Evolutionary conservation across 345 rosid genomes (phyloP).

Genomic region (Orychophragmus violaceus): DNA sequence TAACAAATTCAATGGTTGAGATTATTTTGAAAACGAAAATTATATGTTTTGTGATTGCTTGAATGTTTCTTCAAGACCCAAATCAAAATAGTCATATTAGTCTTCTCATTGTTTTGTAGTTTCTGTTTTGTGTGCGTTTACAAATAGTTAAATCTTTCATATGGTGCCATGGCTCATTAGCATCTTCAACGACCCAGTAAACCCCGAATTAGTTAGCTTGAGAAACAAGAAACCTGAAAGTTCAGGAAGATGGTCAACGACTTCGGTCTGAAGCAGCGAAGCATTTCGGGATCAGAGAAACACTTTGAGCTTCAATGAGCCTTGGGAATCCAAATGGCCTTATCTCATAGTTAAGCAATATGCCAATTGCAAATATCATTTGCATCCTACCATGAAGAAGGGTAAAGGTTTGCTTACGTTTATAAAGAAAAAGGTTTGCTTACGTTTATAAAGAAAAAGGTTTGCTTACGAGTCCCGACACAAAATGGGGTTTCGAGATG

Average conservation of each 20-base stretch:
- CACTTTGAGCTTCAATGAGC: background rate
- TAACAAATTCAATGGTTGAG: background rate
- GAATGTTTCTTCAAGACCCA: background rate
- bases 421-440: no score
- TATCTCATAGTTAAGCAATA: background rate
- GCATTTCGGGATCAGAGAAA: background rate
- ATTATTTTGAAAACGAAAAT: background rate
- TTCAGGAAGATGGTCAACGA: background rate
- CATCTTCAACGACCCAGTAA: no score
- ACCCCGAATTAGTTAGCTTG: no score
- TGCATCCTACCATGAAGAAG: no score
- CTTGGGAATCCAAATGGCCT: background rate
- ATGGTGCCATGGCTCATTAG: background rate
- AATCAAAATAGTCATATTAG: background rate
- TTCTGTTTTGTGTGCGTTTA: background rate
- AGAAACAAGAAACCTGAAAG: no score
- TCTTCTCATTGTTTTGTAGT: background rate
- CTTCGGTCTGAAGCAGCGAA: background rate
- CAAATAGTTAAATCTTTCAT: background rate
- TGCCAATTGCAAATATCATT: no score
- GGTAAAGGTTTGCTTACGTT: no score
- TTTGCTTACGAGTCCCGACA: no score
- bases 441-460: no score
- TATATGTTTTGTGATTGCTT: background rate
- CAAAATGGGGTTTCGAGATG: no score